These are phyloP conservation scores for Melaleuca alternifolia DNA, from an alignment of 345 rosid species.

Conservation along the genomic window DNA sequence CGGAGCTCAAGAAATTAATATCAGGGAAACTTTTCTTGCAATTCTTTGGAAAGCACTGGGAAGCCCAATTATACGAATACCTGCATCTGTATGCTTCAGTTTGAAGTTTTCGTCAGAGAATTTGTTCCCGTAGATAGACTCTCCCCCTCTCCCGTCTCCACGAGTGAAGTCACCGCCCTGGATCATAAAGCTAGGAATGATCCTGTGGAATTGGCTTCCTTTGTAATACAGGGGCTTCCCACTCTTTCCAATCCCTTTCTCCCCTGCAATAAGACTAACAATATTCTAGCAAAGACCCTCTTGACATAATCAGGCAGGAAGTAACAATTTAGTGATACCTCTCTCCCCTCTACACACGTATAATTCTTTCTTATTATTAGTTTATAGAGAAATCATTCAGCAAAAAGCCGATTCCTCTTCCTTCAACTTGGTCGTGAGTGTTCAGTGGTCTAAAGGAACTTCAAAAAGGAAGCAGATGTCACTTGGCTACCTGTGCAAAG, in stretches of 20 bases:
- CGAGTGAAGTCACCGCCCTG: slow-evolving; percentile 97
- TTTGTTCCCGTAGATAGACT: slow-evolving; percentile 77
- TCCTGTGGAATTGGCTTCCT: slow-evolving; percentile 80
- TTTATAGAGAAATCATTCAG: not conserved
- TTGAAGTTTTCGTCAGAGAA: slow-evolving; percentile 91
- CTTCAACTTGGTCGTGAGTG: not conserved
- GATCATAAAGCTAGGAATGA: slow-evolving; percentile 89
- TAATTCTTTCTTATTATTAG: not conserved
- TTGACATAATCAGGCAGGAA: not conserved
- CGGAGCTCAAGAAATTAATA: not conserved
- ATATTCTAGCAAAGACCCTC: not conserved
- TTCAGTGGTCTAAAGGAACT: not conserved
- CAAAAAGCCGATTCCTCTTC: not conserved
- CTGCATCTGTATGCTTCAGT: slow-evolving; percentile 80
- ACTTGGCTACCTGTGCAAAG: slow-evolving; percentile 90
- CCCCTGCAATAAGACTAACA: slow-evolving; percentile 34
- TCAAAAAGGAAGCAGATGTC: slow-evolving; percentile 24
- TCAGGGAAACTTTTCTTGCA: not conserved
- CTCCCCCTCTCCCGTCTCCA: slow-evolving; percentile 94
- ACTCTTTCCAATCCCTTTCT: slow-evolving; percentile 76
- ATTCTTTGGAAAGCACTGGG: not conserved
- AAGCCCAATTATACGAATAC: slow-evolving; percentile 12
- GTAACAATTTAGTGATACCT: not conserved
- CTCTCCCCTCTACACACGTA: not conserved
- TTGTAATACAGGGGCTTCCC: slow-evolving; percentile 75